A percentile compares a stretch with the other conserved stretches of the same genome.
These are phyloP conservation scores for Suillus americanus DNA, from an alignment of 768 basidiomycete species.

Conservation along the genomic window DNA sequence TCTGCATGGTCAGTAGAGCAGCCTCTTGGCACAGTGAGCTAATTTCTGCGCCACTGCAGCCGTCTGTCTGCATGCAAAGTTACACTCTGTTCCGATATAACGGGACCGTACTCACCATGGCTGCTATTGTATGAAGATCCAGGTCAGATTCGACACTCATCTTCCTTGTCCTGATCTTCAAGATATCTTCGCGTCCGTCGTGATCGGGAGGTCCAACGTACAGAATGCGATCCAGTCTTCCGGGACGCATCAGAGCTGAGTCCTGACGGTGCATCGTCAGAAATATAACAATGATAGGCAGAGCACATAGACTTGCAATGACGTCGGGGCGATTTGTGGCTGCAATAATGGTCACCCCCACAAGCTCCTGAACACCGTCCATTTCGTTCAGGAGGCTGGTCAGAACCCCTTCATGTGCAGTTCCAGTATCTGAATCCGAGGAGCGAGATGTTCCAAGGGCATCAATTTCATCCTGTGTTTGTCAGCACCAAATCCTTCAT, in stretches of 20 bases:
- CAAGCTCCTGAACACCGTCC: constrained; percentile 95
- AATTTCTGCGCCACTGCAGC: constrained; percentile 96
- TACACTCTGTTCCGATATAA: neutral
- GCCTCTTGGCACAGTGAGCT: constrained; percentile 94
- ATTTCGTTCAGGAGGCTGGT: constrained; percentile 95
- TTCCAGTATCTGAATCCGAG: constrained; percentile 49
- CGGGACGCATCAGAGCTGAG: constrained; percentile 91
- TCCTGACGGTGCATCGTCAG: constrained; percentile 53
- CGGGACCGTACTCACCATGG: constrained; percentile 49
- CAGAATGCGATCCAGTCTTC: constrained; percentile 89
- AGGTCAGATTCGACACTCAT: constrained; percentile 82
- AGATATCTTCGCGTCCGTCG: constrained; percentile 77
- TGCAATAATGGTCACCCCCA: constrained; percentile 93
- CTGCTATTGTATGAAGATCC: constrained; percentile 65
- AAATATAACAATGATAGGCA: neutral
- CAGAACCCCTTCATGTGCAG: constrained; percentile 80
- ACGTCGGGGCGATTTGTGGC: constrained; percentile 95
- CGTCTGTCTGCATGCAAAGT: constrained; percentile 64
- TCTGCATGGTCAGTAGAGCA: constrained; percentile 88
- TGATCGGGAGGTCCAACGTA: constrained; percentile 93
- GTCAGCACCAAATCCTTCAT: neutral
- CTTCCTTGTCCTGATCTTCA: constrained; percentile 68
- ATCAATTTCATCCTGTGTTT: constrained; percentile 89
- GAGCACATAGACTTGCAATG: constrained; percentile 55
- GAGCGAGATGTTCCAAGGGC: constrained; percentile 82